Evolutionary conservation across 495 filamentous ascomycete species (phyloP), one percentile per base, ranked within the genome.

Genomic region (Symbiotaphrina buchneri): DNA sequence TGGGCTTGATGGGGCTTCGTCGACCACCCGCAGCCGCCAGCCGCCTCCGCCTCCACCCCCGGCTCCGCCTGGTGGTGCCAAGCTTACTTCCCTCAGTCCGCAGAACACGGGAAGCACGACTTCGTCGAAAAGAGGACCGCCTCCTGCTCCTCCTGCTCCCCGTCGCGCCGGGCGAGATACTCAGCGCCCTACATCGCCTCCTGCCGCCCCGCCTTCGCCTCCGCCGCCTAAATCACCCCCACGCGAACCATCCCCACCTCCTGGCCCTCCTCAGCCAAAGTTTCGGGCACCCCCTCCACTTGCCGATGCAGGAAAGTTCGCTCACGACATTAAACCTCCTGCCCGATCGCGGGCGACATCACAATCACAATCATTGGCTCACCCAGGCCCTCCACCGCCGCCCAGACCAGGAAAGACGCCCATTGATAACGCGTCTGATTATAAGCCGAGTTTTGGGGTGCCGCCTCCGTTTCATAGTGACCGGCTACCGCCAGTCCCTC

Each of bases 331-430:
- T 21, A 49, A 54, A 11, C 65, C 65, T 20, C 44, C 56, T 5
- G 54, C 58, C 6, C 62, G n/a, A n/a, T n/a, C n/a, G n/a, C n/a
- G n/a, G n/a, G n/a, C 23, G 25, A 19, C 67, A 10, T 44, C 49
- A 19, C 58, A 72, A 35, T 56, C 59, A 23, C 58, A 71, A 34
- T 67, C 74, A 24, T 36, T 53, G 17, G 74, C 73, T 7, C 52
- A 47, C 21, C 58, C 74, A 14, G 81, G 72, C 2, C 79, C 84
- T 11, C 75, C 80, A 3, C 81, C 83, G 21, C 83, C 83, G 13
- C 83, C 83, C 5, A 60, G 80, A 40, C 83, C 84, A 22, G 77
- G 84, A 1, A 94, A 94, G 51, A 76, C 68, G 3, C 77, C 81
- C 3, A 56, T 83, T 42, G 77, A 85, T 19, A 77, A 83, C 13